Conservation (phyloP, 73 alveolate genomes). For the Stentor roeselii region DNA sequence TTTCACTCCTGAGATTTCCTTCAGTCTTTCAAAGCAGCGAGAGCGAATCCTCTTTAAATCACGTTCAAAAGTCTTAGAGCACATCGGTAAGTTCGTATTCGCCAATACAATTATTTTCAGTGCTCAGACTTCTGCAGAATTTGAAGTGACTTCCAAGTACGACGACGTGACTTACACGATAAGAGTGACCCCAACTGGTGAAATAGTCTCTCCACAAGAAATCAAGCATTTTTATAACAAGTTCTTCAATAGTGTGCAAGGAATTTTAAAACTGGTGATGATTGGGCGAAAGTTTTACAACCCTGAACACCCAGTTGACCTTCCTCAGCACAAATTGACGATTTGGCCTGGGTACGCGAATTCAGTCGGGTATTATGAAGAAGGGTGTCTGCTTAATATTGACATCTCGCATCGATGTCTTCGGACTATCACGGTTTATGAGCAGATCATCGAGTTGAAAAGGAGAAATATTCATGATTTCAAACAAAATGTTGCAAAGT, state of each 20-base stretch:
- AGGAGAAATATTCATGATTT: no score
- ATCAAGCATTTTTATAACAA: slow-evolving; percentile 35
- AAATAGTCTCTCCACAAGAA: neutral
- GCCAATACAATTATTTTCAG: slow-evolving; percentile 2
- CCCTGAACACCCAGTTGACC: slow-evolving; percentile 30
- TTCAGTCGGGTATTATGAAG: neutral
- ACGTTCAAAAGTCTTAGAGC: neutral
- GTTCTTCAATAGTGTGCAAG: slow-evolving; percentile 45
- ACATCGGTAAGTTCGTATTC: slow-evolving; percentile 14
- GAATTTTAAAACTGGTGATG: slow-evolving; percentile 33
- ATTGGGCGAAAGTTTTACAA: slow-evolving; percentile 49
- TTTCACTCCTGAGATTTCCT: neutral
- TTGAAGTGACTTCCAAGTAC: neutral
- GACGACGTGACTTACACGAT: neutral
- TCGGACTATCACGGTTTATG: neutral
- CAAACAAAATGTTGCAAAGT: slow-evolving; percentile 32
- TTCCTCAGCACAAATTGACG: slow-evolving; percentile 16
- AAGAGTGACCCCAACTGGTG: neutral
- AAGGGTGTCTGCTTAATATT: slow-evolving; percentile 3
- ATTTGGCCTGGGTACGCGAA: slow-evolving; percentile 54
- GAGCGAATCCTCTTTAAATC: neutral
- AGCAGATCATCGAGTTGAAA: neutral
- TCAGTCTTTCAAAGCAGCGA: neutral
- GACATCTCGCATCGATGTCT: neutral
- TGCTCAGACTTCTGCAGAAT: neutral